Evolutionary conservation across 495 filamentous ascomycete species (phyloP).

Genomic region (Rusavskia elegans): DNA sequence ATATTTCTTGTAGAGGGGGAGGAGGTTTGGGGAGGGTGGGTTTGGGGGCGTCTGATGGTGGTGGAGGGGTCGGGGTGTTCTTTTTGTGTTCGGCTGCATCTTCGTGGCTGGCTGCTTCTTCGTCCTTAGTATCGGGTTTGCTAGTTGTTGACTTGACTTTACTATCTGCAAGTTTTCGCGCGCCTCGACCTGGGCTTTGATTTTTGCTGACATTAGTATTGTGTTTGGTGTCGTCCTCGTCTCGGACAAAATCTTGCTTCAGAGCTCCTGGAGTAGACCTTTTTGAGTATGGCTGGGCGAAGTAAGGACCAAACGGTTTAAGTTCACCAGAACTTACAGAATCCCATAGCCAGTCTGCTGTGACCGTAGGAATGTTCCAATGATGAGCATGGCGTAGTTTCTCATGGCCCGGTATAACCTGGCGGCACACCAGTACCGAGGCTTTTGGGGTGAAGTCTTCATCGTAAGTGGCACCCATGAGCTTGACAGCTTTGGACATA

Average conservation of each 20-base stretch:
- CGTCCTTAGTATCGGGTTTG: neutral
- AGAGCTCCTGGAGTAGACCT: neutral
- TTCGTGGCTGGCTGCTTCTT: neutral
- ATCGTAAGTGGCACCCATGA: conserved; percentile 67
- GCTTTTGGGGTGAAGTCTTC: conserved; percentile 51
- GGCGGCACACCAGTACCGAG: conserved; percentile 55
- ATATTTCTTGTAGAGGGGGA: conserved; percentile 15
- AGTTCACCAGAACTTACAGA: conserved; percentile 46
- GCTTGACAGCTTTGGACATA: conserved; percentile 51
- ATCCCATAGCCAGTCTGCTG: conserved; percentile 66
- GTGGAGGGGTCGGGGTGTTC: neutral
- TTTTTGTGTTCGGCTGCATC: neutral
- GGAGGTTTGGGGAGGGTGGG: conserved; percentile 1
- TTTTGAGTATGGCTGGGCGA: conserved; percentile 13
- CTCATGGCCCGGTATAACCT: conserved; percentile 43
- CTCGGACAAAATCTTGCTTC: neutral
- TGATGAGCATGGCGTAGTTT: conserved; percentile 60
- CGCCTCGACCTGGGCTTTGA: neutral
- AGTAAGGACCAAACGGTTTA: conserved; percentile 33
- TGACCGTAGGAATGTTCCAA: conserved; percentile 65
- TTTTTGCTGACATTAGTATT: neutral
- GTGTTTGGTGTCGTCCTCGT: neutral
- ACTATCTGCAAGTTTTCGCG: neutral
- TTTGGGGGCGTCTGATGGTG: neutral
- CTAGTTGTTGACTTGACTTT: neutral